Percentiles rank a stretch among this genome's conserved stretches.
Evolutionary conservation across 1,284 basidiomycete species (phyloP).

Genomic region (Ustilago shanxiensis): DNA sequence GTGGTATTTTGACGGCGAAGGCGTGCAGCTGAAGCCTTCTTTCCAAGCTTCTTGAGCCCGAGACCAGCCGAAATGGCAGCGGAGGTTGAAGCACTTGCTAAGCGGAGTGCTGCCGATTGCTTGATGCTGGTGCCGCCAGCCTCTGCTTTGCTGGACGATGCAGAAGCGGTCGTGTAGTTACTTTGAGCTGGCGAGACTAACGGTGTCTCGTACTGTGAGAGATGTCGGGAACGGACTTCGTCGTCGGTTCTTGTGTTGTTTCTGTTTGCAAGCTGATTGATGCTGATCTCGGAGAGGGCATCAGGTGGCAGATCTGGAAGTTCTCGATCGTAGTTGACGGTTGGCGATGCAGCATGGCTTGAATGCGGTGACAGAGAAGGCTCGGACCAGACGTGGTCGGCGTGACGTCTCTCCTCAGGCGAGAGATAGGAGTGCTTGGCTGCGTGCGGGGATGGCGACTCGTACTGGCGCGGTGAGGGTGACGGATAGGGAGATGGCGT

Average conservation of each 20-base stretch:
- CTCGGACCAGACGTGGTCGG: constrained; percentile 24
- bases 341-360: constrained; percentile 28
- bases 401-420: constrained; percentile 32
- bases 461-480: constrained; percentile 14
- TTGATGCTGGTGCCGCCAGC: constrained; percentile 2
- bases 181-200: not conserved
- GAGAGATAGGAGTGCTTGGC: constrained; percentile 32
- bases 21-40: constrained; percentile 48
- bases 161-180: not conserved
- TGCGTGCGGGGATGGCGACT: constrained; percentile 1
- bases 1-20: constrained; percentile 34
- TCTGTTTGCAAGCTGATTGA: constrained; percentile 16
- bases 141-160: constrained; percentile 10
- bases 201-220: constrained; percentile 22
- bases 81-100: constrained; percentile 44
- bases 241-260: constrained; percentile 22
- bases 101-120: constrained; percentile 30
- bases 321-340: constrained; percentile 39
- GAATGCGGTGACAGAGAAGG: constrained; percentile 25
- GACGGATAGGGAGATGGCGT: constrained; percentile 10
- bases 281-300: constrained; percentile 23
- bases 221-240: constrained; percentile 40
- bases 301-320: constrained; percentile 43
- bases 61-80: constrained; percentile 48
- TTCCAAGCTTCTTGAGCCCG: constrained; percentile 56